Evolutionary conservation across 192 early-diverging fungal genomes (phyloP).

Genomic region (Backusella mclennaniae): DNA sequence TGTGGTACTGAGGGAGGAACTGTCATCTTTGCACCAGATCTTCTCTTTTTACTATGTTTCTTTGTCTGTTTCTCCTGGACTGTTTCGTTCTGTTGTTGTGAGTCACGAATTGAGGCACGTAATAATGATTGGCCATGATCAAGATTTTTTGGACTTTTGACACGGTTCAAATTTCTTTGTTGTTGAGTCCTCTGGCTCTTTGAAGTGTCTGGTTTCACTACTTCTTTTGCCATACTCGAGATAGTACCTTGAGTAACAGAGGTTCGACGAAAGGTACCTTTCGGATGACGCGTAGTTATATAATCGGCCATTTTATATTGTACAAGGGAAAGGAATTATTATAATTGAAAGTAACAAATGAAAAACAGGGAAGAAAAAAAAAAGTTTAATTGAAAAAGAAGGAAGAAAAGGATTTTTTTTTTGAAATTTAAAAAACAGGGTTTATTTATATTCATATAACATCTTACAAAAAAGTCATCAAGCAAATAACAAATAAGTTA

Average conservation of each 20-base stretch:
- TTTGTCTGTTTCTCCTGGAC: background rate
- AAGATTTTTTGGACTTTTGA: background rate
- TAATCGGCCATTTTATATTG: background rate
- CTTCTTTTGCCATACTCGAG: slow-evolving; percentile 1
- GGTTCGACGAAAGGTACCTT: background rate
- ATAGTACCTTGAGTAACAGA: background rate
- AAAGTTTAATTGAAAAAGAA: background rate
- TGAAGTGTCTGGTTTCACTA: background rate
- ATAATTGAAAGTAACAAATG: background rate
- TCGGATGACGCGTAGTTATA: background rate
- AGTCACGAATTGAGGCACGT: background rate
- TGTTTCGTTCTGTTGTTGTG: background rate
- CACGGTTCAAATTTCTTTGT: background rate
- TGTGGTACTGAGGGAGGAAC: background rate
- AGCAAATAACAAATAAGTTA: background rate
- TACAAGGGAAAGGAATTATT: background rate
- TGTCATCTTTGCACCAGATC: background rate
- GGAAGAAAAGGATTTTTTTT: background rate
- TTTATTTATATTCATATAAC: background rate
- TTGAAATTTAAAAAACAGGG: background rate
- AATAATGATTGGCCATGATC: background rate
- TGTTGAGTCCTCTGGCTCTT: background rate
- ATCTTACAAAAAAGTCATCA: background rate
- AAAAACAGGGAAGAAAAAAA: background rate
- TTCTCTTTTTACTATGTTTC: background rate